These are phyloP conservation scores for Plantago ovata DNA, from an alignment of 257 asterid species.

Conservation along the genomic window DNA sequence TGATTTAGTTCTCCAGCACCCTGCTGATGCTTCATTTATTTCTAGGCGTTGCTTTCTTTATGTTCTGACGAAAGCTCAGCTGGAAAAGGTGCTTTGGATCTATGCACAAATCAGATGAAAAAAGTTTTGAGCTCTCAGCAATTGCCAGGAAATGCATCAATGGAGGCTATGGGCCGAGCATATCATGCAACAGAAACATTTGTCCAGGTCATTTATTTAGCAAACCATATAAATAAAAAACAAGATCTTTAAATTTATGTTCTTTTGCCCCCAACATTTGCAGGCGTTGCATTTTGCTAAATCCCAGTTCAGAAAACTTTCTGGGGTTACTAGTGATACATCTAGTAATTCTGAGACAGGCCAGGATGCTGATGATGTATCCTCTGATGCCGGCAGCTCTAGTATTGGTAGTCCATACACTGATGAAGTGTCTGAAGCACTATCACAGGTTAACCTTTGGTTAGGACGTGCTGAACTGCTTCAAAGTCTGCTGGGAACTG, in stretches of 20 bases:
- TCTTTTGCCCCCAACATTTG: slow-evolving; percentile 28
- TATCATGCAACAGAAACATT: slow-evolving; percentile 95
- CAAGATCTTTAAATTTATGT: no score
- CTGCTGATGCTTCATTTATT: slow-evolving; percentile 22
- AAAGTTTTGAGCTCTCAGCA: slow-evolving; percentile 74
- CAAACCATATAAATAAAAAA: slow-evolving; percentile 16
- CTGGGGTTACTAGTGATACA: slow-evolving; percentile 61
- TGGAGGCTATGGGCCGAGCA: slow-evolving; percentile 93
- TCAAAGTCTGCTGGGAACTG: slow-evolving; percentile 96
- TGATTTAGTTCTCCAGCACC: no score
- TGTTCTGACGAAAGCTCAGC: slow-evolving; percentile 81
- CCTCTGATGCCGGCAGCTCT: slow-evolving; percentile 95
- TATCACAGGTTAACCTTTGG: slow-evolving; percentile 82
- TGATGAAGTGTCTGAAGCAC: slow-evolving; percentile 81
- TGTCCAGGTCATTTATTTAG: slow-evolving; percentile 62
- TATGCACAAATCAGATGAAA: slow-evolving; percentile 85
- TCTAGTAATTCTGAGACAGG: slow-evolving; percentile 70
- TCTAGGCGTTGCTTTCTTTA: slow-evolving; percentile 78
- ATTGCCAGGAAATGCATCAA: slow-evolving; percentile 78
- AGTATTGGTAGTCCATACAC: slow-evolving; percentile 81
- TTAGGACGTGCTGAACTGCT: slow-evolving; percentile 89
- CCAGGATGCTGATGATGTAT: slow-evolving; percentile 81
- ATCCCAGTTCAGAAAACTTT: slow-evolving; percentile 79
- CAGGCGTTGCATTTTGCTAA: slow-evolving; percentile 84
- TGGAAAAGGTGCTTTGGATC: slow-evolving; percentile 88